Evolutionary conservation across 2,329 filamentous ascomycete species (phyloP).

Genomic region (Hymenoscyphus infarciens): DNA sequence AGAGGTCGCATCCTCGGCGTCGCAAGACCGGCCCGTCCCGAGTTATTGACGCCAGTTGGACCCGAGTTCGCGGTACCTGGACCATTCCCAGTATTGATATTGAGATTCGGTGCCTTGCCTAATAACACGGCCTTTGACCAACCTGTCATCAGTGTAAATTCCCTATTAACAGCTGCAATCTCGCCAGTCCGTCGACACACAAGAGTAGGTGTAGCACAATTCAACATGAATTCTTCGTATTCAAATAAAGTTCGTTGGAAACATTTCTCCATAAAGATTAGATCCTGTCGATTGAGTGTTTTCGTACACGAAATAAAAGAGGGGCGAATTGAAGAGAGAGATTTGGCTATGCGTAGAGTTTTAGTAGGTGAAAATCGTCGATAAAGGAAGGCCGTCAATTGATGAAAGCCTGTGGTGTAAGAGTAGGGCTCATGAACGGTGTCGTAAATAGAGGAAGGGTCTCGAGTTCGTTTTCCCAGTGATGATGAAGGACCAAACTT

Average conservation of each 20-base stretch:
- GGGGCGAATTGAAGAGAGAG: conserved; percentile 83
- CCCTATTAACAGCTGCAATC: conserved; percentile 91
- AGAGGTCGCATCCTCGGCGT: conserved; percentile 51
- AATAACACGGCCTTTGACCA: conserved; percentile 90
- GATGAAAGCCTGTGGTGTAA: conserved; percentile 88
- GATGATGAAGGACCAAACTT: conserved; percentile 32
- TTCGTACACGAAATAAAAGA: conserved; percentile 90
- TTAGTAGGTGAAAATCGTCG: conserved; percentile 74
- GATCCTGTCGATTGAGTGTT: conserved; percentile 80
- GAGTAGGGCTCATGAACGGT: conserved; percentile 87
- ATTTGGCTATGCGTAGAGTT: conserved; percentile 78
- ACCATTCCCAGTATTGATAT: conserved; percentile 63
- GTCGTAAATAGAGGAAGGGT: conserved; percentile 84
- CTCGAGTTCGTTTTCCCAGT: conserved; percentile 54
- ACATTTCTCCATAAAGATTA: conserved; percentile 97
- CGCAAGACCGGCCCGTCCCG: conserved; percentile 42
- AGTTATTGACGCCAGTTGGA: conserved; percentile 30
- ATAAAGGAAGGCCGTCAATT: conserved; percentile 75
- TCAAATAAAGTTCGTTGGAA: conserved; percentile 91
- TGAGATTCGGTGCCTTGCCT: conserved; percentile 82
- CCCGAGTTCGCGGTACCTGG: conserved; percentile 42
- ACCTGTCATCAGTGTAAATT: conserved; percentile 92
- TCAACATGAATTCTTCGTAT: conserved; percentile 87
- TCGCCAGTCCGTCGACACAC: conserved; percentile 91
- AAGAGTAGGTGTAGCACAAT: conserved; percentile 84